Conservation (phyloP, 2,329 filamentous ascomycete species). For the Aspergillus novoparasiticus region DNA sequence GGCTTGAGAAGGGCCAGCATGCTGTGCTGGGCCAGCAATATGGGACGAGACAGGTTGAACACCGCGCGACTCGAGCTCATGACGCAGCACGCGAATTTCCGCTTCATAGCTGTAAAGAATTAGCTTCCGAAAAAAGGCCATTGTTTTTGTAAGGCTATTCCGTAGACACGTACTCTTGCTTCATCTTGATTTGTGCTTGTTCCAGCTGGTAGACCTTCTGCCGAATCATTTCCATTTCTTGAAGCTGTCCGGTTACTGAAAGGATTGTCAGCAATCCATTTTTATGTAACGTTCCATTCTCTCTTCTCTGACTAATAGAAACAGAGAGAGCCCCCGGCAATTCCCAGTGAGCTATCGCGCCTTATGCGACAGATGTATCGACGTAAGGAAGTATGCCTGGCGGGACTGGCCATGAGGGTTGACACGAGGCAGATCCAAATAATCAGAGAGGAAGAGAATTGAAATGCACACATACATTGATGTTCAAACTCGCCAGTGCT, state of each 20-base stretch:
- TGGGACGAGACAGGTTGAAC: slow-evolving; percentile 67
- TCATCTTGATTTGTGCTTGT: slow-evolving; percentile 82
- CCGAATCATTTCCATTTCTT: slow-evolving; percentile 92
- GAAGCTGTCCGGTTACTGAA: slow-evolving; percentile 83
- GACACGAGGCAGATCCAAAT: neutral
- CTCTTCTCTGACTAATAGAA: neutral
- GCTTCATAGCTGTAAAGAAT: slow-evolving; percentile 76
- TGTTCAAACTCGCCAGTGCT: slow-evolving; percentile 87
- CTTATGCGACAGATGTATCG: neutral
- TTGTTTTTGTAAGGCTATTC: slow-evolving; percentile 4
- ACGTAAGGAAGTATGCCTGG: neutral
- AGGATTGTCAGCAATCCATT: slow-evolving; percentile 12
- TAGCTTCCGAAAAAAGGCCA: slow-evolving; percentile 17
- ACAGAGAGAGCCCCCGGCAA: neutral
- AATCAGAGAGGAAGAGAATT: neutral
- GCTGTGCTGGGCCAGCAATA: slow-evolving; percentile 71
- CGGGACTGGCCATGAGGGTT: neutral
- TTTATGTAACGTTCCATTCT: too few species aligned
- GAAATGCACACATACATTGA: slow-evolving; percentile 70
- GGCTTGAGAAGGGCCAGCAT: slow-evolving; percentile 79
- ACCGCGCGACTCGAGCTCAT: slow-evolving; percentile 77
- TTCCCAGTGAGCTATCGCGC: neutral
- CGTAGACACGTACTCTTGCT: slow-evolving; percentile 73
- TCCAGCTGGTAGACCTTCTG: slow-evolving; percentile 94
- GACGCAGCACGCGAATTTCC: slow-evolving; percentile 80